These are phyloP conservation scores for Fraxinus sp. DNA, from an alignment of 305 asterid genomes.

Conservation along the genomic window DNA sequence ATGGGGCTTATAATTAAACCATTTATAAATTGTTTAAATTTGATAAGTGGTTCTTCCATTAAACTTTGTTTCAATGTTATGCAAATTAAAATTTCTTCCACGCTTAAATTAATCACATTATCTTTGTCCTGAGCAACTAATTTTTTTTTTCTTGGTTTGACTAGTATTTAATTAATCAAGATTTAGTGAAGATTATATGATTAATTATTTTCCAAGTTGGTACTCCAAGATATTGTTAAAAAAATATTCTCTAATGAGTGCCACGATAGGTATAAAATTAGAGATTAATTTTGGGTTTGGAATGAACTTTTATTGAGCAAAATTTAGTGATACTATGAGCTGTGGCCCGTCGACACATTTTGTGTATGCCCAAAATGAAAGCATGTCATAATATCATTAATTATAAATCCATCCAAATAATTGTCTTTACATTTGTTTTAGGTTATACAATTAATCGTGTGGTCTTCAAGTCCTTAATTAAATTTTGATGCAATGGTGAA, in stretches of 20 bases:
- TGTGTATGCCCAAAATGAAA: constrained; percentile 27
- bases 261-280: constrained; percentile 6
- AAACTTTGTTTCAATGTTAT: constrained; percentile 21
- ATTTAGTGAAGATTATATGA: neutral
- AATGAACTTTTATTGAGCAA: constrained; percentile 16
- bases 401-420: constrained; percentile 25
- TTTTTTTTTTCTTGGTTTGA: constrained; percentile 2
- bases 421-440: constrained; percentile 5
- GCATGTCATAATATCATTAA: constrained; percentile 1
- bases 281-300: constrained; percentile 11
- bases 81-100: constrained; percentile 18
- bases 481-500: neutral
- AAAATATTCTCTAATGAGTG: constrained; percentile 33
- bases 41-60: constrained; percentile 44
- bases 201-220: constrained; percentile 24
- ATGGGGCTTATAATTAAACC: constrained; percentile 25
- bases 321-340: constrained; percentile 36
- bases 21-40: constrained; percentile 19
- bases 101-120: constrained; percentile 8
- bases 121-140: neutral
- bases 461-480: neutral
- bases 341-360: constrained; percentile 19
- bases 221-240: constrained; percentile 33
- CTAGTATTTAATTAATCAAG: constrained; percentile 8
- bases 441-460: neutral